phyloP scores from a whole-genome alignment of 352 stramenopile genomes.

The Globisporangium parvum region DNA sequence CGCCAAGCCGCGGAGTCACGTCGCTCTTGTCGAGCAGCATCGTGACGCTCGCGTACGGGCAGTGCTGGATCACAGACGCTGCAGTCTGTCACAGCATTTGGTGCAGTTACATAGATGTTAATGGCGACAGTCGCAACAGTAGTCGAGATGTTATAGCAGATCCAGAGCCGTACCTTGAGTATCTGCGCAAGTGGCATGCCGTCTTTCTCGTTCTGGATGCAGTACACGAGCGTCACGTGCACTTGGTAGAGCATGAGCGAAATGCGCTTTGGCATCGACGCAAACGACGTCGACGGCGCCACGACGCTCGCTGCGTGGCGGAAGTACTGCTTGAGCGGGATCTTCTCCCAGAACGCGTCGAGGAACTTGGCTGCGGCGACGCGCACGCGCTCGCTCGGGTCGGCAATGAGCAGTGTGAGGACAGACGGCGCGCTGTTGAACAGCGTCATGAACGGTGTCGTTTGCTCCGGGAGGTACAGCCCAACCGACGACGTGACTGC shows the following conservation, averaged over 20 bases:
- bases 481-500: conserved; percentile 72
- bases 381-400: conserved; percentile 70
- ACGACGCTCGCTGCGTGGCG: conserved; percentile 39
- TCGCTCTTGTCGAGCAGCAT: conserved; percentile 41
- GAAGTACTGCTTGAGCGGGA: conserved; percentile 80
- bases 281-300: conserved; percentile 62
- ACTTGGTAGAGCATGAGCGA: conserved; percentile 83
- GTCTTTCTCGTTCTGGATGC: conserved; percentile 76
- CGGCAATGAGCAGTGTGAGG: conserved; percentile 67
- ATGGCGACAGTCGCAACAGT: no score
- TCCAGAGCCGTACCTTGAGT: conserved; percentile 65
- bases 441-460: conserved; percentile 76
- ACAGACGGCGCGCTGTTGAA: conserved; percentile 72
- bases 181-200: conserved; percentile 48
- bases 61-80: conserved; percentile 69
- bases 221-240: conserved; percentile 76
- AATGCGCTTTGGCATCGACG: conserved; percentile 79
- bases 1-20: conserved; percentile 42
- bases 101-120: no score
- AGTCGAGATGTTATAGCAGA: no score
- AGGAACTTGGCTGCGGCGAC: conserved; percentile 74
- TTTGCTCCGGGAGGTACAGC: conserved; percentile 78
- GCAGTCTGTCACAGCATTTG: conserved; percentile 28
- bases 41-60: conserved; percentile 64
- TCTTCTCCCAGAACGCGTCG: conserved; percentile 78